These are phyloP conservation scores for Strobilomyces echinocephalus DNA, from an alignment of 768 basidiomycete species.

Conservation along the genomic window DNA sequence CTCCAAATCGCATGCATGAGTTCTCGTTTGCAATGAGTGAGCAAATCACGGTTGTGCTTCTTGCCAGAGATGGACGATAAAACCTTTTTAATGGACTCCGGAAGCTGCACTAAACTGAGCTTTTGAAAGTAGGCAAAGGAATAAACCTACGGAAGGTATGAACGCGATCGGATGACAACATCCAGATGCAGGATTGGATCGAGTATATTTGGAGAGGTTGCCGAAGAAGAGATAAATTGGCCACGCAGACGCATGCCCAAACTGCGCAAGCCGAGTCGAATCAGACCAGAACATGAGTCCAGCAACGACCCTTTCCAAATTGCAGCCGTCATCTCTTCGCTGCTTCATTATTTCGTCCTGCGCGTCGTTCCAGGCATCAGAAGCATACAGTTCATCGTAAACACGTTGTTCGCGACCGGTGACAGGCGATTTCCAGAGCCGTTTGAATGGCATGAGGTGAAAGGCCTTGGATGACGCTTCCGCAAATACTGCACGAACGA, in stretches of 20 bases:
- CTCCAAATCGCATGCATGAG: neutral
- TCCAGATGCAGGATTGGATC: neutral
- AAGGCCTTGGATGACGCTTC: neutral
- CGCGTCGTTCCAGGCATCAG: neutral
- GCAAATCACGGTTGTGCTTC: neutral
- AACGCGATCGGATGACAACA: constrained; percentile 22
- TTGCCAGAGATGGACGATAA: neutral
- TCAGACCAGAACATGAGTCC: constrained; percentile 17
- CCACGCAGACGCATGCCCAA: constrained; percentile 15
- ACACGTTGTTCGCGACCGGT: neutral
- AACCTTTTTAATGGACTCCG: neutral
- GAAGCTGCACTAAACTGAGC: neutral
- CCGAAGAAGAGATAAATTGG: neutral
- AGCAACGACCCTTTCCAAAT: constrained; percentile 5
- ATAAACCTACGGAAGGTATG: constrained; percentile 11
- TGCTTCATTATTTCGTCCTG: too few relatives aligned
- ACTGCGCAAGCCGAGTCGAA: constrained; percentile 7
- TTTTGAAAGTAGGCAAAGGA: neutral
- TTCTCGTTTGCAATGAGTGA: neutral
- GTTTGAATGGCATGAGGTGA: neutral
- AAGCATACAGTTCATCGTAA: neutral
- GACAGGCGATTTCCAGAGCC: neutral
- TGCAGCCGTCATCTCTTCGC: too few relatives aligned
- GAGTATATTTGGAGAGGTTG: constrained; percentile 5
- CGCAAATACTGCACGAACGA: neutral